A percentile compares a stretch with the other conserved stretches of the same genome.
Evolutionary conservation across 2,329 filamentous ascomycete genomes (phyloP).

Genomic region (Clarireedia monteithiana): DNA sequence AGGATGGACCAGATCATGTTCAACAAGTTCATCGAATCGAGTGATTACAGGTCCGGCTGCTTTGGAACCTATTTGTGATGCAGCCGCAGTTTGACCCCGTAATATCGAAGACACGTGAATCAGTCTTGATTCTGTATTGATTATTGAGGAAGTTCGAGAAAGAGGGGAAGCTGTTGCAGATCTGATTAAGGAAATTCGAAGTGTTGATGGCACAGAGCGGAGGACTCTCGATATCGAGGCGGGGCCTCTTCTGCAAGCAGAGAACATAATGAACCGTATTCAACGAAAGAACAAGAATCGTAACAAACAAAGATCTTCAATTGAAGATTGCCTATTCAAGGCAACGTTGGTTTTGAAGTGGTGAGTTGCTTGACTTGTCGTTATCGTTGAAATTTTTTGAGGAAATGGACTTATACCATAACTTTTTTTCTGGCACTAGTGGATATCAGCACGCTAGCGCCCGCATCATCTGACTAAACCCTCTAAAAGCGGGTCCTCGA

Average conservation of each 20-base stretch:
- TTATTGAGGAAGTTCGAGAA: conserved; percentile 11
- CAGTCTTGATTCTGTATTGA: conserved; percentile 20
- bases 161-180: conserved; percentile 20
- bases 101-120: conserved; percentile 23
- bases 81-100: conserved; percentile 11
- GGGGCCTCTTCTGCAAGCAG: conserved; percentile 27
- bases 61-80: background rate
- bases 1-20: conserved; percentile 25
- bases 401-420: background rate
- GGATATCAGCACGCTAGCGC: background rate
- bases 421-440: background rate
- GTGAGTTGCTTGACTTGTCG: background rate
- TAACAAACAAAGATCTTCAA: background rate
- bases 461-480: background rate
- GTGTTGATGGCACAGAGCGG: conserved; percentile 17
- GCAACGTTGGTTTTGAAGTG: background rate
- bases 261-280: conserved; percentile 23
- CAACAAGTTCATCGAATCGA: conserved; percentile 27
- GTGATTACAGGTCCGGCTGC: conserved; percentile 14
- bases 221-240: conserved; percentile 27
- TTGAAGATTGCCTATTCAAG: background rate
- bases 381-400: background rate
- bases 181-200: conserved; percentile 22
- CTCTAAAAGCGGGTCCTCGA: no score
- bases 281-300: background rate